Conservation (phyloP, 257 asterid genomes). For the Craterostigma plantagineum region DNA sequence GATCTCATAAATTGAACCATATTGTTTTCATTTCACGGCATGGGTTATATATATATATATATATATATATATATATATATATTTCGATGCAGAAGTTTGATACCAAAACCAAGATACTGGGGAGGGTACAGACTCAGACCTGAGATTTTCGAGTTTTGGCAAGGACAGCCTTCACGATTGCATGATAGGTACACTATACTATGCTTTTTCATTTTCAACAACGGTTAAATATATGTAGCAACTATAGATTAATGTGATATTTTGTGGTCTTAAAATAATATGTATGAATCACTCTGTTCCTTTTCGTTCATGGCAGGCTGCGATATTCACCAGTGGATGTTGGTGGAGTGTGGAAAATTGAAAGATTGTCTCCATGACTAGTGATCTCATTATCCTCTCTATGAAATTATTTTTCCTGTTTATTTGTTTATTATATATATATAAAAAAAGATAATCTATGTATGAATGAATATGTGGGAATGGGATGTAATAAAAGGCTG, state of each 20-base stretch:
- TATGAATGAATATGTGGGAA: too few species aligned
- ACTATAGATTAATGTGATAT: background rate
- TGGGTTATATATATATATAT: too few species aligned
- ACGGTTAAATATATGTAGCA: background rate
- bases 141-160: constrained; percentile 74
- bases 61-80: too few species aligned
- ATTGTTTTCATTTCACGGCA: background rate
- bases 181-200: constrained; percentile 48
- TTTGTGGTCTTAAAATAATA: constrained; percentile 4
- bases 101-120: constrained; percentile 61
- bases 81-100: constrained; percentile 23
- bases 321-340: constrained; percentile 19
- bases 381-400: background rate
- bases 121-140: constrained; percentile 75
- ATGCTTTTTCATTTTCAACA: constrained; percentile 3
- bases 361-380: constrained; percentile 45
- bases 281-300: background rate
- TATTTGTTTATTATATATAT: too few species aligned
- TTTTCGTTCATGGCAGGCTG: constrained; percentile 20
- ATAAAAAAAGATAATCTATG: too few species aligned
- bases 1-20: background rate
- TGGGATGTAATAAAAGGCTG: too few species aligned
- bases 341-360: constrained; percentile 37
- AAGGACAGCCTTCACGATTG: constrained; percentile 71
- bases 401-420: too few species aligned